A percentile compares a stretch with the other conserved stretches of the same genome.
phyloP scores from a whole-genome alignment of 371 early-diverging fungal species.

The Syncephalis fuscata region DNA sequence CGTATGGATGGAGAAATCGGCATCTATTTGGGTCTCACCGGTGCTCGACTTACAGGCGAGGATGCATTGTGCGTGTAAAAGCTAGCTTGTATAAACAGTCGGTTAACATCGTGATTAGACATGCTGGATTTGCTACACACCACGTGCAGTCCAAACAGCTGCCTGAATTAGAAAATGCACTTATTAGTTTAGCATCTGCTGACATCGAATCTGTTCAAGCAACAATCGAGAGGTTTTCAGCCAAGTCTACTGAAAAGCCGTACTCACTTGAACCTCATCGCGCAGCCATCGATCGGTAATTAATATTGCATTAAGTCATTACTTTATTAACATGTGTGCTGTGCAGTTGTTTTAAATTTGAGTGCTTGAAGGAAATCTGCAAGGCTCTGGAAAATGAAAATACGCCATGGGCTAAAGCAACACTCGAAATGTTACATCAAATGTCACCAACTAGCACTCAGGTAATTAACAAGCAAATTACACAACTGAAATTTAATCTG shows the following conservation, averaged over 20 bases:
- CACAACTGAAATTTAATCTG: too few species aligned
- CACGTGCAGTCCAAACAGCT: constrained; percentile 78
- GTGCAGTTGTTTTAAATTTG: constrained; percentile 52
- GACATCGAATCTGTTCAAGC: constrained; percentile 73
- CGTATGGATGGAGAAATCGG: constrained; percentile 85
- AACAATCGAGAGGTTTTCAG: constrained; percentile 84
- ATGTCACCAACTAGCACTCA: constrained; percentile 84
- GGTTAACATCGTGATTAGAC: constrained; percentile 16
- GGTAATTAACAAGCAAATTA: constrained; percentile 6
- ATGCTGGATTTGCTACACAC: constrained; percentile 91
- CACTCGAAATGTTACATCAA: constrained; percentile 34
- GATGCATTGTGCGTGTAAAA: constrained; percentile 58
- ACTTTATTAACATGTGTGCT: not conserved
- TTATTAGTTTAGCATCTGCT: constrained; percentile 62
- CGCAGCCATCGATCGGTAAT: constrained; percentile 54
- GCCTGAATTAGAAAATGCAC: constrained; percentile 54
- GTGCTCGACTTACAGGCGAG: constrained; percentile 54
- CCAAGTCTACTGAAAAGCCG: constrained; percentile 22
- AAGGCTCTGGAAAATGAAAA: constrained; percentile 49
- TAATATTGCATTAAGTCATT: not conserved
- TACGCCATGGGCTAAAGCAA: constrained; percentile 47
- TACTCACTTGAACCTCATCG: constrained; percentile 47
- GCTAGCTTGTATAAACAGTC: not conserved
- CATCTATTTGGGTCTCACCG: constrained; percentile 82
- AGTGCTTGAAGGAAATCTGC: constrained; percentile 65